phyloP scores from a whole-genome alignment of 2,329 filamentous ascomycete genomes.

The Aspergillus sp. region DNA sequence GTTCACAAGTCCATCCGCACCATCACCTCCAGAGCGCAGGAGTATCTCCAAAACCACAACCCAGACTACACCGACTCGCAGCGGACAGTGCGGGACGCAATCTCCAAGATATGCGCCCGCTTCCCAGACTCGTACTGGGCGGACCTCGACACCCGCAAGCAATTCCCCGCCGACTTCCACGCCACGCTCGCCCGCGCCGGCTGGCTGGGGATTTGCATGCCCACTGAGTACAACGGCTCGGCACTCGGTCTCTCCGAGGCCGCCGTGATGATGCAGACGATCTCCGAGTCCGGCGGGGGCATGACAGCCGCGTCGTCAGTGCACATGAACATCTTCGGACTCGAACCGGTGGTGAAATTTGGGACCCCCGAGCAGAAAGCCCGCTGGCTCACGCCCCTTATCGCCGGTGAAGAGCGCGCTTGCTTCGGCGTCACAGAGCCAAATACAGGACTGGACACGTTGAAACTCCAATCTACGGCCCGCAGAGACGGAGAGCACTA shows the following conservation, averaged over 20 bases:
- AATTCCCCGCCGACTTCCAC: slow-evolving; percentile 44
- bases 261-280: slow-evolving; percentile 50
- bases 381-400: slow-evolving; percentile 40
- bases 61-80: slow-evolving; percentile 21
- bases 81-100: slow-evolving; percentile 40
- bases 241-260: slow-evolving; percentile 46
- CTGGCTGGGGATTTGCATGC: slow-evolving; percentile 49
- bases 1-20: not conserved
- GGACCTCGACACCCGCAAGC: slow-evolving; percentile 34
- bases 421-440: slow-evolving; percentile 47
- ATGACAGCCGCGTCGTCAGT: slow-evolving; percentile 45
- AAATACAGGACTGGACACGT: slow-evolving; percentile 45
- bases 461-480: slow-evolving; percentile 41
- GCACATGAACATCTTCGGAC: slow-evolving; percentile 51
- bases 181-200: slow-evolving; percentile 41
- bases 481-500: slow-evolving; percentile 37
- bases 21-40: slow-evolving; percentile 22
- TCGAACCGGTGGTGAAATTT: slow-evolving; percentile 48
- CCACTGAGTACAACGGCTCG: slow-evolving; percentile 42
- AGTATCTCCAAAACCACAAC: slow-evolving; percentile 21
- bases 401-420: slow-evolving; percentile 41
- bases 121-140: slow-evolving; percentile 48
- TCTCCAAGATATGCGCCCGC: slow-evolving; percentile 44
- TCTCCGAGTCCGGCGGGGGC: slow-evolving; percentile 46
- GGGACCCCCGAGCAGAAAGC: slow-evolving; percentile 44